Percentiles rank a stretch among this genome's conserved stretches.
Conservation (phyloP, 2,329 filamentous ascomycete species). For the Zymoseptoria crescenta region DNA sequence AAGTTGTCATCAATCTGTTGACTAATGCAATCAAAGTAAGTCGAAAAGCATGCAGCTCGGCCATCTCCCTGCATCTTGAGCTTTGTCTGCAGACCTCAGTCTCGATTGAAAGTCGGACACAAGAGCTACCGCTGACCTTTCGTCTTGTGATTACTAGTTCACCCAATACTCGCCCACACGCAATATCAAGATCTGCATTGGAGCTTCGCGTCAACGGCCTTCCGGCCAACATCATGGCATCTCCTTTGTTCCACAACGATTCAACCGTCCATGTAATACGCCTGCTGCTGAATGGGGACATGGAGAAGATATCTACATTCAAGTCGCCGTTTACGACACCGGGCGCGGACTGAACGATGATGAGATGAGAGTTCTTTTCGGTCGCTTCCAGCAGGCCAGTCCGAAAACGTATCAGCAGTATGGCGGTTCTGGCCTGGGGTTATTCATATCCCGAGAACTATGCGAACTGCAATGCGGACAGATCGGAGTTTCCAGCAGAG, state of each 20-base stretch:
- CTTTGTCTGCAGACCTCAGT: too few species aligned
- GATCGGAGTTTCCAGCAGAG: constrained; percentile 37
- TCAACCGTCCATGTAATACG: constrained; percentile 16
- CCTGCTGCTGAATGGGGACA: constrained; percentile 27
- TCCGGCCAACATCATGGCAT: constrained; percentile 27
- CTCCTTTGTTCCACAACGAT: constrained; percentile 25
- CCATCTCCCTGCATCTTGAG: too few species aligned
- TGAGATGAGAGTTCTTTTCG: constrained; percentile 36
- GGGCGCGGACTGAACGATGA: constrained; percentile 35
- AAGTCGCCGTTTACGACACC: constrained; percentile 38
- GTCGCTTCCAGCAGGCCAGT: constrained; percentile 33
- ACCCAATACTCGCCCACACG: constrained; percentile 32
- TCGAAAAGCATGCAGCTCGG: not conserved
- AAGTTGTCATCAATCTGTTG: constrained; percentile 38
- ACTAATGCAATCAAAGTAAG: constrained; percentile 38
- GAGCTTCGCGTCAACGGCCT: constrained; percentile 29
- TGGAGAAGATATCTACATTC: constrained; percentile 33
- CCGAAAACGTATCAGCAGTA: constrained; percentile 33
- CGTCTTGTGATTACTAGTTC: constrained; percentile 20
- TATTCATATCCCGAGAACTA: constrained; percentile 41
- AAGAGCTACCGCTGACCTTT: too few species aligned
- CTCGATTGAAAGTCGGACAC: too few species aligned
- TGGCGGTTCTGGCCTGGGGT: constrained; percentile 37
- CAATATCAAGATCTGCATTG: constrained; percentile 33
- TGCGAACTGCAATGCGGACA: constrained; percentile 38